These are phyloP conservation scores for Chalciporus pseudorubinellus DNA, from an alignment of 768 basidiomycete genomes.

Conservation along the genomic window DNA sequence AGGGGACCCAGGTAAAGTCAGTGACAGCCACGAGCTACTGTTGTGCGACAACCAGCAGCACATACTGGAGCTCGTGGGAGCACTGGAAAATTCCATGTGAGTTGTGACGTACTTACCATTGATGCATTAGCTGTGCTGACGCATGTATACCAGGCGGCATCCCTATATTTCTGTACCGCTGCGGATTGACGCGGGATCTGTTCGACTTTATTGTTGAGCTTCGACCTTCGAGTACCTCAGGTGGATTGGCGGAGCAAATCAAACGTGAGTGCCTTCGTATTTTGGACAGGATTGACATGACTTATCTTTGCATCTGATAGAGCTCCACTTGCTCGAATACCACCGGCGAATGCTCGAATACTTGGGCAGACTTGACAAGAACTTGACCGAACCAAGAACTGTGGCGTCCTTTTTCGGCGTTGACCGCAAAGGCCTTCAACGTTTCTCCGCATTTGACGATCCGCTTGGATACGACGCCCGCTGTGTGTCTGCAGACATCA, in stretches of 20 bases:
- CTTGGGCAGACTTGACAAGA: background rate
- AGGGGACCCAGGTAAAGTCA: no score
- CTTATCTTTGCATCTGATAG: no score
- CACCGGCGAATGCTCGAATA: background rate
- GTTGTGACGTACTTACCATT: no score
- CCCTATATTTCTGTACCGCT: background rate
- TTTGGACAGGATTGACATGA: no score
- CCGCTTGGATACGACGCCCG: background rate
- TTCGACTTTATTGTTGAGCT: background rate
- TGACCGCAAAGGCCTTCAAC: background rate
- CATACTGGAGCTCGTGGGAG: background rate
- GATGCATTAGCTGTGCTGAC: no score
- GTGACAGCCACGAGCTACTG: no score
- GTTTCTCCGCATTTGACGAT: background rate
- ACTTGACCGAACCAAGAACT: background rate
- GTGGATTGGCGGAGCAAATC: background rate
- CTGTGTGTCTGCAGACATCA: background rate
- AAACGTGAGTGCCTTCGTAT: background rate
- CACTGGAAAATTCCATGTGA: background rate
- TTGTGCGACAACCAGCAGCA: background rate
- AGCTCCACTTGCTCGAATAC: conserved; percentile 2
- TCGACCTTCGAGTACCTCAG: background rate
- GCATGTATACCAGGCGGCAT: background rate
- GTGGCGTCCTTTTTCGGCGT: background rate
- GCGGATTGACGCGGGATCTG: background rate